Evolutionary conservation across 176 grass and related monocot species (phyloP), one percentile per base, ranked within the genome.

Genomic region (Rhipidocladum racemiflorum): DNA sequence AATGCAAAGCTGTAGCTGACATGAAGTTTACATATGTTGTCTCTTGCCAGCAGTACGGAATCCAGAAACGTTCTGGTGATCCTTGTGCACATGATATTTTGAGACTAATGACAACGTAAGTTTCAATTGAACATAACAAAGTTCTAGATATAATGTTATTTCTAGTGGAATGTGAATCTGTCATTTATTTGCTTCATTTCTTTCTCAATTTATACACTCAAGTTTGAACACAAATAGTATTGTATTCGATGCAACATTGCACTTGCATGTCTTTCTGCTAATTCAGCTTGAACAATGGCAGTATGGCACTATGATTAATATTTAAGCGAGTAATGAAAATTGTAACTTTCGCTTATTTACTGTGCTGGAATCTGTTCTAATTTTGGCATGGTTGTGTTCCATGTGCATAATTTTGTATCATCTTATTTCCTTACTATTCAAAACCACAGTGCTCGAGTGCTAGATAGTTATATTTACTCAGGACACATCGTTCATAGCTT

Each of bases 21-120:
- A 91, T 95, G 92, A 99, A 99, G 66, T 99, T 99, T 82, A 99
- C 96, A 54, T 99, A 99, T 86, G 96, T 95, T 81, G 92, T 99
- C 24, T 95, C 96, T 5, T 99, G 96, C 87, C 92, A 99, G 51
- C 87, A 93, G 75, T 99, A 99, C 65, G 92, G 92, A 82, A 91
- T 95, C 70, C 91, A 99, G 67, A 99, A 99, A 81, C 88, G 92
- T 42, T 87, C 81, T 63, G 85, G 91, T 49, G 92, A 99, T 53
- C 14, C 63, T 78, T 88, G 76, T 45, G 96, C 96, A 21, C 96
- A 99, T 75, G 96, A 99, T 86, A 99, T 99, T 74, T 85, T 99
- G 62, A 91, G 75, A 75, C 87, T 99, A 25, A 93, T 99, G 92
- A 95, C 96, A 30, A 86, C 61, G 96, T 99, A 91, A 78, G 95